Percentiles rank a stretch among this genome's conserved stretches.
These are phyloP conservation scores for Lentinula edodes DNA, from an alignment of 768 basidiomycete genomes.

Conservation along the genomic window DNA sequence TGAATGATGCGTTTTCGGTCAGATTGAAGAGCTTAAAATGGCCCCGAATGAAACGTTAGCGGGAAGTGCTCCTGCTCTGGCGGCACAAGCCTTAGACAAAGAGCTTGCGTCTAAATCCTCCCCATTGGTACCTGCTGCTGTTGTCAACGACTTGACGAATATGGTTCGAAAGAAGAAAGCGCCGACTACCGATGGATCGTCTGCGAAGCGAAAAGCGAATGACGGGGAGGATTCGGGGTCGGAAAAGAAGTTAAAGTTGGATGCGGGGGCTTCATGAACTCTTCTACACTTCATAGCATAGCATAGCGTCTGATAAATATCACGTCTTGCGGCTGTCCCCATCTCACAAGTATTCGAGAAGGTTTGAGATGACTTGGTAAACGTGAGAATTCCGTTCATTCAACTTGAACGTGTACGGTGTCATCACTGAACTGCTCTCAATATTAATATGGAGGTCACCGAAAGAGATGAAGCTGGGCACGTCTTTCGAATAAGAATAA, in stretches of 20 bases:
- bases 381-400: neutral
- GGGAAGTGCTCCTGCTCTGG: slow-evolving; percentile 63
- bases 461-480: slow-evolving; percentile 8
- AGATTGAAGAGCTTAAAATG: slow-evolving; percentile 91
- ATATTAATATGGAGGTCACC: neutral
- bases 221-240: slow-evolving; percentile 41
- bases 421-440: neutral
- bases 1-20: neutral
- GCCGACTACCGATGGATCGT: slow-evolving; percentile 23
- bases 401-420: too few relatives aligned
- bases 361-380: too few relatives aligned
- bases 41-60: slow-evolving; percentile 56
- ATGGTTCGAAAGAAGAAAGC: slow-evolving; percentile 86
- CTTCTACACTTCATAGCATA: neutral
- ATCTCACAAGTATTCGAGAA: too few relatives aligned
- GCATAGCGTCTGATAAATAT: neutral
- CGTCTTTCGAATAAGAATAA: neutral
- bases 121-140: slow-evolving; percentile 26
- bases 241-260: slow-evolving; percentile 66
- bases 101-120: slow-evolving; percentile 51
- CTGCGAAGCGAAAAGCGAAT: slow-evolving; percentile 68
- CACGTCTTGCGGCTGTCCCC: too few relatives aligned
- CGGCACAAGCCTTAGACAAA: slow-evolving; percentile 62
- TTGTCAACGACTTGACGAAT: slow-evolving; percentile 78
- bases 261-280: slow-evolving; percentile 15